A percentile compares a stretch with the other conserved stretches of the same genome.
Evolutionary conservation across 495 filamentous ascomycete genomes (phyloP).

Genomic region (Lophiostoma macrostomum): DNA sequence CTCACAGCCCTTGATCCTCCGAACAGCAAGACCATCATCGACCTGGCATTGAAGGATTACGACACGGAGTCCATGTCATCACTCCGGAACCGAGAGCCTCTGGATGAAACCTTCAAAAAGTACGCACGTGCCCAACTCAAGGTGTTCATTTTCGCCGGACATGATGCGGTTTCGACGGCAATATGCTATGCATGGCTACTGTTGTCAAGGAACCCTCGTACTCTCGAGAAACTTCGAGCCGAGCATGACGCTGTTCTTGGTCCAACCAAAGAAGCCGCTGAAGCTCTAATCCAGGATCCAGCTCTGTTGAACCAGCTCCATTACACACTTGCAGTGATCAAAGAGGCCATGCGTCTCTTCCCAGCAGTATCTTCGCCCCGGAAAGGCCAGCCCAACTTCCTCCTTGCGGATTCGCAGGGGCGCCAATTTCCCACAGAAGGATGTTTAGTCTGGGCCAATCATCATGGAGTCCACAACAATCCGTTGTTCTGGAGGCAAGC

Average conservation of each 20-base stretch:
- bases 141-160: conserved; percentile 48
- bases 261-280: conserved; percentile 38
- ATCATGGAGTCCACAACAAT: conserved; percentile 3
- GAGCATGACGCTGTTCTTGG: background rate
- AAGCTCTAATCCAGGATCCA: conserved; percentile 35
- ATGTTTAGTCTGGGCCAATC: background rate
- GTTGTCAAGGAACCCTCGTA: conserved; percentile 45
- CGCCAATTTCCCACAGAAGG: conserved; percentile 8
- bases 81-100: background rate
- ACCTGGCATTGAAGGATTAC: conserved; percentile 2
- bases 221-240: conserved; percentile 37
- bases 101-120: conserved; percentile 2
- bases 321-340: conserved; percentile 5
- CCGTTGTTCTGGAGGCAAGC: background rate
- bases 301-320: conserved; percentile 6
- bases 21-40: background rate
- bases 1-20: background rate
- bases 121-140: background rate
- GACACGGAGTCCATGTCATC: background rate
- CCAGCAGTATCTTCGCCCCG: conserved; percentile 3
- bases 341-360: conserved; percentile 11
- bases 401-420: background rate
- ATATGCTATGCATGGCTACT: conserved; percentile 46
- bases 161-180: conserved; percentile 48
- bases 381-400: background rate